Evolutionary conservation across 345 rosid species (phyloP), one percentile per base, ranked within the genome.

Genomic region (Syzygium aromaticum): DNA sequence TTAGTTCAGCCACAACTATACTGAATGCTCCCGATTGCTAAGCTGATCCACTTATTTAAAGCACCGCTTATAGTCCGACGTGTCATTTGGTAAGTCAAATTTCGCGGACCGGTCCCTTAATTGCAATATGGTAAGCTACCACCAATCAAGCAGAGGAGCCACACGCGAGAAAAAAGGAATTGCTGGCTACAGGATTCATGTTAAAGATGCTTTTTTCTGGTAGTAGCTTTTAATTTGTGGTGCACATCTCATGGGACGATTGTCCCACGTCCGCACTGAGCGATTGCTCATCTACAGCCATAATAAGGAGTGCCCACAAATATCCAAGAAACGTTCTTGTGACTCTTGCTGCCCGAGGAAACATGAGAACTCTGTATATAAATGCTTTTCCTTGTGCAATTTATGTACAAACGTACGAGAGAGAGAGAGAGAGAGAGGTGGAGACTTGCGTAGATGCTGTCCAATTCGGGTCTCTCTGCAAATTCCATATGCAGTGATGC

Each of bases 401-500:
- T 30, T 38, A 73, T 33, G 8, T 33, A 23, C 49, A 73, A 38
- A 38, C 49, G 25, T 21, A 38, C 82, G 1, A 30, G 78, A 67
- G 46, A 67, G 23, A 64, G 43, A 67, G 23, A 67, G 43, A 67
- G 63, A 56, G 46, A 67, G 23, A 64, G 30, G 54, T 77, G 13
- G 56, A 52, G 1, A 38, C 43, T 86, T 46, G 85, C 15, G 51
- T 1, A 84, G 64, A 91, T 91, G 94, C 8, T 85, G 83, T 87
- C 90, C 19, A 13, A 84, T 67, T 90, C 38, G 63, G 86, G 21
- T 85, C 89, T 87, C 27, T 52, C 93, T 13, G 73, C 89, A 59
- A 88, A 84, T 86, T 86, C 86, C 52, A 89, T 88, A 16, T 92
- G 88, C 91, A 87, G 94, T 77, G 91, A 90, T 90, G 92, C 89